A percentile compares a stretch with the other conserved stretches of the same genome.
Evolutionary conservation across 2,329 filamentous ascomycete genomes (phyloP).

Genomic region (Curvularia spicifera): DNA sequence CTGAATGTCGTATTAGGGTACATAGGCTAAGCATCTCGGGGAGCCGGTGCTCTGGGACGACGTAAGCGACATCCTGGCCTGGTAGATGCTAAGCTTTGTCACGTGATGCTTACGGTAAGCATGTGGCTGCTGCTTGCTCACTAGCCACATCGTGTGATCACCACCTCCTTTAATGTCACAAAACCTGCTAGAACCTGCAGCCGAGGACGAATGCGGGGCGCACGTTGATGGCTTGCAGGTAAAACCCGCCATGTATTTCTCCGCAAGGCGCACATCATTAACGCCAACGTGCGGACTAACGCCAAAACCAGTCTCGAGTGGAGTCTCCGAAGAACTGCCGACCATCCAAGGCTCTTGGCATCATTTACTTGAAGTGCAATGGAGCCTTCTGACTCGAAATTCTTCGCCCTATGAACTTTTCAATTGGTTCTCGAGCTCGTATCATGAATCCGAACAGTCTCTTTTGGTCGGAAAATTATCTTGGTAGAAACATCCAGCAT

Average conservation of each 20-base stretch:
- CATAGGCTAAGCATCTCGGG: neutral
- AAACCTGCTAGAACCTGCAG: neutral
- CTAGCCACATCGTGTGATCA: neutral
- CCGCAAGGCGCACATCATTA: neutral
- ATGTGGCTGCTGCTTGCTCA: neutral
- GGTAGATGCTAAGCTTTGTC: neutral
- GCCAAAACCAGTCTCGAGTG: neutral
- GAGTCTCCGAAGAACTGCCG: constrained; percentile 7
- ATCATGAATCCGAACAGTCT: neutral
- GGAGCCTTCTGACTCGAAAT: neutral
- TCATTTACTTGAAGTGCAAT: constrained; percentile 9
- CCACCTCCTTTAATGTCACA: neutral
- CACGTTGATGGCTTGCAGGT: constrained; percentile 1
- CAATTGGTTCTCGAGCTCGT: neutral
- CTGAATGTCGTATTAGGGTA: neutral
- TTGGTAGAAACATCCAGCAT: neutral
- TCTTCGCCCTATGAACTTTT: neutral
- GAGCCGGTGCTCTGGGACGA: neutral
- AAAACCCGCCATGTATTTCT: neutral
- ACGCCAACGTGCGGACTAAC: neutral
- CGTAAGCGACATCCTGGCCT: neutral
- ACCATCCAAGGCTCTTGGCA: neutral
- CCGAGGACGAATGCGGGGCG: constrained; percentile 1
- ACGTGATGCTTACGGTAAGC: neutral
- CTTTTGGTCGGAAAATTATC: neutral